A percentile compares a stretch with the other conserved stretches of the same genome.
These are phyloP conservation scores for Cenchrus purpureus DNA, from an alignment of 176 grass and related monocot genomes.

Conservation along the genomic window DNA sequence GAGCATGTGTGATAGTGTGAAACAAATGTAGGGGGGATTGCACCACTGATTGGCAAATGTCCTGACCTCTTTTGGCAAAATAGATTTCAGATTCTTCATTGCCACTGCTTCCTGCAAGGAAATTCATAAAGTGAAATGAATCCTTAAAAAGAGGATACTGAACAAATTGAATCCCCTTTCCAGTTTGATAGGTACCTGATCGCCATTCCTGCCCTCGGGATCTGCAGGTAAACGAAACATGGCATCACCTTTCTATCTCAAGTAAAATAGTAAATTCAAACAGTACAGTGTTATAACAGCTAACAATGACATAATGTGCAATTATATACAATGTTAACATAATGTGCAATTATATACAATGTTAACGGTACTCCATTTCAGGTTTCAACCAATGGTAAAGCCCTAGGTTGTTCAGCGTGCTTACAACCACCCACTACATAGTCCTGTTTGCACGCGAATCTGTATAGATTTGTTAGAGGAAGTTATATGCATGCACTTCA, in stretches of 20 bases:
- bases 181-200: conserved; percentile 59
- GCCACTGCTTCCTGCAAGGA: conserved; percentile 49
- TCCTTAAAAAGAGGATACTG: conserved; percentile 1
- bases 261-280: neutral
- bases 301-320: neutral
- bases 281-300: conserved; percentile 17
- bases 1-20: neutral
- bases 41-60: conserved; percentile 8
- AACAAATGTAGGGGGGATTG: neutral
- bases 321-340: neutral
- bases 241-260: conserved; percentile 7
- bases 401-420: neutral
- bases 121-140: conserved; percentile 34
- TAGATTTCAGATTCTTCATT: conserved; percentile 69
- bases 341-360: neutral
- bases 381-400: neutral
- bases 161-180: neutral
- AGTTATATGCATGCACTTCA: neutral
- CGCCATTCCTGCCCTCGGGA: conserved; percentile 39
- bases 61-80: conserved; percentile 87
- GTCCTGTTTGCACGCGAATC: neutral
- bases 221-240: conserved; percentile 60
- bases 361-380: too few relatives aligned
- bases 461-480: conserved; percentile 1
- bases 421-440: neutral